Evolutionary conservation across 805 yeast species (phyloP), one percentile per base, ranked within the genome.

Genomic region (Sporopachydermia lactativora): DNA sequence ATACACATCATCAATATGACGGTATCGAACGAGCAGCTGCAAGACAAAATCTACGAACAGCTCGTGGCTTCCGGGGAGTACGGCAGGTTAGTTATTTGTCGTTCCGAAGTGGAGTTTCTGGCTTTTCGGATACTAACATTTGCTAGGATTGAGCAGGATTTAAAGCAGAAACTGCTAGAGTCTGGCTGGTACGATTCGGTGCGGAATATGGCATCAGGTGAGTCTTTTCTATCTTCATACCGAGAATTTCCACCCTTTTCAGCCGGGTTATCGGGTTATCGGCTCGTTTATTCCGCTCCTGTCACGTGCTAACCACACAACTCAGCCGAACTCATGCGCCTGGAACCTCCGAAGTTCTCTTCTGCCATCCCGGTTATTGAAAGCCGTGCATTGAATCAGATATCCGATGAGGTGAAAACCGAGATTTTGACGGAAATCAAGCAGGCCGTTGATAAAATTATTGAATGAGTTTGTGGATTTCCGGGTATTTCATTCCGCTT

Each of bases 131-230:
- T 36, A n/a, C 35, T 14, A 17, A 15, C 11, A n/a, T 31, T 3
- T 19, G 14, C 62, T 70, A 47, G 79, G 84, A 42, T 76, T 80
- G 39, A 70, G 71, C 31, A 24, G 40, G 65, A 69, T 38, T 60
- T 88, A 43, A 74, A 75, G 49, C 67, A 77, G 42, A 73, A 72
- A 51, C 67, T 88, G 6, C 69, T 75, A 40, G 81, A 81, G 52
- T 69, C 79, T 1, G 96, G 96, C 4, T 88, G 96, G 96, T 75
- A 73, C 45, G 94, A 84, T 49, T 68, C 77, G 41, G 76, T 88
- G 18, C 66, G 73, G 37, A 70, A 68, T 34, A 49, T 80, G 35
- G 81, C 94, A 45, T 44, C 70, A 59, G 55, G 70, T 70, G 52
- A 44, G 57, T 50, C 28, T 36, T 1, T n/a, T n/a, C n/a, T n/a